Evolutionary conservation across 768 basidiomycete species (phyloP).

Genomic region (Trametes meyenii): DNA sequence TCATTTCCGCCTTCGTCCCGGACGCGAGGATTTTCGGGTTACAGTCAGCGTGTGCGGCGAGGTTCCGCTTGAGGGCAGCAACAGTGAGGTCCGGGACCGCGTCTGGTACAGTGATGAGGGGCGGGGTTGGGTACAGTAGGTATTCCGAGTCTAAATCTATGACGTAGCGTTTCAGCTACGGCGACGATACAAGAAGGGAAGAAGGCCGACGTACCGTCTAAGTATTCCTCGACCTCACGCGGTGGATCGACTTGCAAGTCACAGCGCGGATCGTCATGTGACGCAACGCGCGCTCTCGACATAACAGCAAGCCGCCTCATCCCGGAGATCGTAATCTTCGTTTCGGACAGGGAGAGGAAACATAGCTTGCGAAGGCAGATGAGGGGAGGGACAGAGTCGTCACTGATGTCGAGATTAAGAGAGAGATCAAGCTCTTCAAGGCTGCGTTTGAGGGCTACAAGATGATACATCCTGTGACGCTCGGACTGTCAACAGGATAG

Average conservation of each 20-base stretch:
- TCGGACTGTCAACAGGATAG: neutral
- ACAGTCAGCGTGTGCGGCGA: conserved; percentile 53
- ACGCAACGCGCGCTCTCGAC: neutral
- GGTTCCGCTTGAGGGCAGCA: conserved; percentile 56
- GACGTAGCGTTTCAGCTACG: neutral
- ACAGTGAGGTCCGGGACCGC: conserved; percentile 46
- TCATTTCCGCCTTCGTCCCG: conserved; percentile 55
- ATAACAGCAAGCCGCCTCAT: conserved; percentile 51
- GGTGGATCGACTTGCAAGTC: conserved; percentile 59
- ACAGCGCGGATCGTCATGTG: neutral
- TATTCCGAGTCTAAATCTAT: neutral
- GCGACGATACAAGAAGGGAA: conserved; percentile 19
- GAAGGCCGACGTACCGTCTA: conserved; percentile 46
- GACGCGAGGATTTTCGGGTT: conserved; percentile 48
- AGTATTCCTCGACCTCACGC: conserved; percentile 51
- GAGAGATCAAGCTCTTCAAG: conserved; percentile 56
- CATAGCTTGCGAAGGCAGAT: conserved; percentile 48
- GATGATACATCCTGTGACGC: conserved; percentile 53
- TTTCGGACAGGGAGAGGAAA: conserved; percentile 56
- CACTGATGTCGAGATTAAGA: conserved; percentile 53
- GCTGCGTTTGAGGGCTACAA: conserved; percentile 57
- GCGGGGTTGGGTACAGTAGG: conserved; percentile 25
- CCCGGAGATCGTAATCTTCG: conserved; percentile 58
- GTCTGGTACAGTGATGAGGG: conserved; percentile 50
- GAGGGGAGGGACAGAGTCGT: conserved; percentile 60